A percentile compares a stretch with the other conserved stretches of the same genome.
Evolutionary conservation across 2,329 filamentous ascomycete genomes (phyloP).

Genomic region (Neonectria sp.): DNA sequence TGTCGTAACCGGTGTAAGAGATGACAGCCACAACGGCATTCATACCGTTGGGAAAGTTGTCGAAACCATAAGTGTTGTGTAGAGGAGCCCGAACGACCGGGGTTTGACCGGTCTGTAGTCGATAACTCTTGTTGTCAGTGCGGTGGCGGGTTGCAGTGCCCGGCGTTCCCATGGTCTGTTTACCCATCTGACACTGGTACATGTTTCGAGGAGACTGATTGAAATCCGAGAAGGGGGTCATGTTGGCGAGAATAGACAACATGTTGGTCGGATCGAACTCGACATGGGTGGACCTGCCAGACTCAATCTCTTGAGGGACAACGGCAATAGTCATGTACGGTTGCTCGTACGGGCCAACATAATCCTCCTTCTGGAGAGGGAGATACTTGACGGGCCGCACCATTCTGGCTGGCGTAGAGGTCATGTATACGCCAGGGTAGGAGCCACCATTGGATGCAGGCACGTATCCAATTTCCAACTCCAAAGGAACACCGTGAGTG

Average conservation of each 20-base stretch:
- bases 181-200: constrained; percentile 99
- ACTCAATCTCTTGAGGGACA: constrained; percentile 87
- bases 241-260: constrained; percentile 96
- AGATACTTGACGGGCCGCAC: constrained; percentile 93
- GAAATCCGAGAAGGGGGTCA: constrained; percentile 99
- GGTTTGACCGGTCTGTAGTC: constrained; percentile 94
- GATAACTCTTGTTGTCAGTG: constrained; percentile 98
- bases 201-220: constrained; percentile 99
- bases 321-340: constrained; percentile 98
- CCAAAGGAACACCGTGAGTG: constrained; percentile 81
- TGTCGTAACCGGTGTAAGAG: constrained; percentile 98
- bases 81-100: constrained; percentile 92
- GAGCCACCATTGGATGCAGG: constrained; percentile 92
- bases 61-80: constrained; percentile 95
- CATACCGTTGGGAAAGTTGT: constrained; percentile 97
- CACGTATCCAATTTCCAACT: constrained; percentile 93
- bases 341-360: constrained; percentile 93
- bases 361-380: constrained; percentile 87
- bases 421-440: constrained; percentile 96
- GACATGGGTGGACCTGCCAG: constrained; percentile 93
- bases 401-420: constrained; percentile 88
- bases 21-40: constrained; percentile 98
- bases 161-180: constrained; percentile 98
- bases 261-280: constrained; percentile 97
- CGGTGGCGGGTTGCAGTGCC: constrained; percentile 87